A percentile compares a stretch with the other conserved stretches of the same genome.
Conservation (phyloP, 2,329 filamentous ascomycete genomes). For the Capronia coronata region DNA sequence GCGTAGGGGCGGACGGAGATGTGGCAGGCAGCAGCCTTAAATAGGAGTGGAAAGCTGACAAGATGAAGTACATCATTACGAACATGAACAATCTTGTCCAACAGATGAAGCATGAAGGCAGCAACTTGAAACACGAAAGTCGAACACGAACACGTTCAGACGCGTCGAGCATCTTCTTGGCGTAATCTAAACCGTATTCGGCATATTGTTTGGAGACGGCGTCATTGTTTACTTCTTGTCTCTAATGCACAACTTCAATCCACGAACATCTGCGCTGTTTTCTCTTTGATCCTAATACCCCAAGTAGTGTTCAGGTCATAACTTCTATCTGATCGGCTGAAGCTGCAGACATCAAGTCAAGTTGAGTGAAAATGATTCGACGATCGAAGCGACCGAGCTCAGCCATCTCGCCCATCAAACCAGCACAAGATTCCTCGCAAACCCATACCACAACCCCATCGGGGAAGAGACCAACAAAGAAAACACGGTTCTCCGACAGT, state of each 20-base stretch:
- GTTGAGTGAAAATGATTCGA: slow-evolving; percentile 14
- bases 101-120: background rate
- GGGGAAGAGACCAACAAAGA: slow-evolving; percentile 33
- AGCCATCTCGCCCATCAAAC: slow-evolving; percentile 25
- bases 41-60: background rate
- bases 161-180: slow-evolving; percentile 2
- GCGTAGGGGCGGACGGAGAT: no score
- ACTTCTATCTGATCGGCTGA: no score
- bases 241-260: no score
- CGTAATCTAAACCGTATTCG: slow-evolving; percentile 3
- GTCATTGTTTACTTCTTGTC: slow-evolving; percentile 2
- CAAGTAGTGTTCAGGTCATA: no score
- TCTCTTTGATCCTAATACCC: no score
- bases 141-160: background rate
- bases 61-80: background rate
- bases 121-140: background rate
- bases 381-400: slow-evolving; percentile 22
- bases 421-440: background rate
- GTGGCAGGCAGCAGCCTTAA: no score
- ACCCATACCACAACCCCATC: slow-evolving; percentile 22
- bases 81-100: background rate
- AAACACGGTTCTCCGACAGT: slow-evolving; percentile 43
- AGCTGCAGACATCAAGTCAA: no score
- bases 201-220: slow-evolving; percentile 14
- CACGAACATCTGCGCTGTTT: no score